Evolutionary conservation across 371 early-diverging fungal species (phyloP).

Genomic region (Zychaea mexicana): DNA sequence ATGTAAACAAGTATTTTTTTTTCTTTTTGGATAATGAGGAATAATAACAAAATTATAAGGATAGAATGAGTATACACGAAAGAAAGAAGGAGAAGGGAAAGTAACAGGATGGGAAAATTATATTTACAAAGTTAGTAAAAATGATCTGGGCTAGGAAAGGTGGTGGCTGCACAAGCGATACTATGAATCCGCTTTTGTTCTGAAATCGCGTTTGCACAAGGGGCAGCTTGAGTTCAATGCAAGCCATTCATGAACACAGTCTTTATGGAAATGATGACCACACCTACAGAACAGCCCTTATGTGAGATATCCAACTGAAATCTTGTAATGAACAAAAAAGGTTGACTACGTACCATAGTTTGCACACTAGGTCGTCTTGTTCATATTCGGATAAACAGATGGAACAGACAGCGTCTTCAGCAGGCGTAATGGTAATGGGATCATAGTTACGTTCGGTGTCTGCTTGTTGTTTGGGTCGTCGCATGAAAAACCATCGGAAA

Average conservation of each 20-base stretch:
- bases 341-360: conserved; percentile 37
- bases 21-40: no score
- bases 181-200: conserved; percentile 14
- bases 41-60: no score
- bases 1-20: background rate
- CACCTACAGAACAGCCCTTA: no score
- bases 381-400: conserved; percentile 70
- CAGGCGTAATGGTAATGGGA: conserved; percentile 20
- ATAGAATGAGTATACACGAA: no score
- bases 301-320: no score
- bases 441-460: conserved; percentile 17
- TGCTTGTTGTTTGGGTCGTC: conserved; percentile 8
- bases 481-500: background rate
- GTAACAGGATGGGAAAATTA: background rate
- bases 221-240: conserved; percentile 34
- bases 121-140: background rate
- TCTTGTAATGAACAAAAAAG: background rate
- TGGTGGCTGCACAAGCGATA: background rate
- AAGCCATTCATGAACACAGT: conserved; percentile 37
- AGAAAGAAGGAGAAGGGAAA: background rate
- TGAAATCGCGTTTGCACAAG: conserved; percentile 33
- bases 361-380: conserved; percentile 56
- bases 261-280: conserved; percentile 37
- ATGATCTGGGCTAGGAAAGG: no score
- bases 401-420: conserved; percentile 58